phyloP scores from a whole-genome alignment of 164 flowering plant genomes.

The Vitis rotundifolia region DNA sequence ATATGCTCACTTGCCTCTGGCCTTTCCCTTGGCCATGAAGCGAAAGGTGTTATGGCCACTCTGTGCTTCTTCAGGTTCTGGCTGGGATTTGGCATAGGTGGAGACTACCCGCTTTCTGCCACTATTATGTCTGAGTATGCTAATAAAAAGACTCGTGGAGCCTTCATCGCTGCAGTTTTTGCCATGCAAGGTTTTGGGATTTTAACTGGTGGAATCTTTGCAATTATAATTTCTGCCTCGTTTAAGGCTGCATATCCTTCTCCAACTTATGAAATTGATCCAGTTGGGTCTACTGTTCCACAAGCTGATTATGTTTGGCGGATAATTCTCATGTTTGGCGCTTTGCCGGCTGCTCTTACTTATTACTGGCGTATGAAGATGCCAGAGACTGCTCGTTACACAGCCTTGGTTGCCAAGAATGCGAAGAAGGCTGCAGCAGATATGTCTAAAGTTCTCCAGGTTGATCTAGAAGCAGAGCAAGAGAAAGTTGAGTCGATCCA shows the following conservation, averaged over 20 bases:
- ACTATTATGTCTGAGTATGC: slow-evolving; percentile 28
- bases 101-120: slow-evolving; percentile 23
- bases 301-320: slow-evolving; percentile 18
- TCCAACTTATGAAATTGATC: not conserved
- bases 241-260: slow-evolving; percentile 10
- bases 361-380: slow-evolving; percentile 23
- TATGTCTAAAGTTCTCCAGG: slow-evolving; percentile 18
- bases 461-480: slow-evolving; percentile 13
- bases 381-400: slow-evolving; percentile 24
- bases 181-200: slow-evolving; percentile 21
- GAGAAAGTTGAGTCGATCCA: slow-evolving; percentile 1
- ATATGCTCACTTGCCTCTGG: slow-evolving; percentile 19
- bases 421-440: slow-evolving; percentile 16
- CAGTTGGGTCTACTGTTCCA: slow-evolving; percentile 6
- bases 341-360: slow-evolving; percentile 12
- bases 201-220: slow-evolving; percentile 19
- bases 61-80: slow-evolving; percentile 23
- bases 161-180: slow-evolving; percentile 18
- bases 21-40: slow-evolving; percentile 7
- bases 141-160: slow-evolving; percentile 18
- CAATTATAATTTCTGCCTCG: slow-evolving; percentile 11
- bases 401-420: slow-evolving; percentile 20
- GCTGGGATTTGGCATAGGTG: slow-evolving; percentile 22
- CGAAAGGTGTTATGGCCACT: slow-evolving; percentile 12
- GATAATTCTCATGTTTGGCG: slow-evolving; percentile 17